Percentiles rank a stretch among this genome's conserved stretches.
Evolutionary conservation across 257 asterid species (phyloP).

Genomic region (Solanum ossicruentum): DNA sequence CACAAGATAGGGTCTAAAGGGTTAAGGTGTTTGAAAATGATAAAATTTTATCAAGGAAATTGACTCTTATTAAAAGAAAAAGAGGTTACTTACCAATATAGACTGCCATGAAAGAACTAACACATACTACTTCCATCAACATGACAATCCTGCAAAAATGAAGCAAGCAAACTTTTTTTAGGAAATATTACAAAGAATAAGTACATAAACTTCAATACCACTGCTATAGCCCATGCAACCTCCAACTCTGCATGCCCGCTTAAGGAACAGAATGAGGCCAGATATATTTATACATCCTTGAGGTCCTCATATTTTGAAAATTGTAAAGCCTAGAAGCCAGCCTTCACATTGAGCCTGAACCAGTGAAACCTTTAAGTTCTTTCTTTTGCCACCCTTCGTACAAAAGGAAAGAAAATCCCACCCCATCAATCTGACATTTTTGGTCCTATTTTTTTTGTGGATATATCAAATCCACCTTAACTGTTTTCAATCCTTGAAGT

Average conservation of each 20-base stretch:
- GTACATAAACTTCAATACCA: background rate
- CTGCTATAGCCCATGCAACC: background rate
- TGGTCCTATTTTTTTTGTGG: background rate
- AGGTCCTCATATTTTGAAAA: background rate
- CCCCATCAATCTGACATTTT: background rate
- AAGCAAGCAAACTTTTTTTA: background rate
- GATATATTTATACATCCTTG: background rate
- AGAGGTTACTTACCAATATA: conserved; percentile 61
- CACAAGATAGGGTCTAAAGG: background rate
- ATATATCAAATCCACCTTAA: background rate
- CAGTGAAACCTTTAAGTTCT: background rate
- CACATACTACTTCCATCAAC: conserved; percentile 79
- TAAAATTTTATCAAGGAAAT: background rate
- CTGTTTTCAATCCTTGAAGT: background rate
- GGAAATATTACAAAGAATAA: background rate
- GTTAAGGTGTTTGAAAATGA: background rate
- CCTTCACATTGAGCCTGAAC: background rate
- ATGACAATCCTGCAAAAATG: conserved; percentile 69
- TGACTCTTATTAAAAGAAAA: background rate
- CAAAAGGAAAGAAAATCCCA: background rate
- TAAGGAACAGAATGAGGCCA: background rate
- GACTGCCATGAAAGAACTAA: conserved; percentile 67
- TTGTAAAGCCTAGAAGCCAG: background rate
- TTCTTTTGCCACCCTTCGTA: background rate
- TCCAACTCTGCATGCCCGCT: background rate